phyloP scores from a whole-genome alignment of 345 rosid species.

The Mercurialis annua region DNA sequence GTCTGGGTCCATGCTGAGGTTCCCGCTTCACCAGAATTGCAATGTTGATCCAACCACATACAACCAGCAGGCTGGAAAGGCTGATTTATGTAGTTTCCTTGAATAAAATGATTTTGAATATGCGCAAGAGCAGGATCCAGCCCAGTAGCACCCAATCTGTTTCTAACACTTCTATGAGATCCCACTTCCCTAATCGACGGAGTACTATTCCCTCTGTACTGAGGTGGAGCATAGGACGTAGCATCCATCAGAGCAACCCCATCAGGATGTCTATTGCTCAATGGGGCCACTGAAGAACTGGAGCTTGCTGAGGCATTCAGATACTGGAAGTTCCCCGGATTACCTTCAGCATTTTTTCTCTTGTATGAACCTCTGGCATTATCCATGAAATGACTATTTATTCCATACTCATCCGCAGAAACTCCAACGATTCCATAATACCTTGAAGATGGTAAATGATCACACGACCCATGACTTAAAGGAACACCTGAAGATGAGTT shows the following conservation, averaged over 20 bases:
- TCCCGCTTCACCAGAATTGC: constrained; percentile 43
- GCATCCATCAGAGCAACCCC: constrained; percentile 37
- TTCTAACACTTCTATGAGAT: constrained; percentile 55
- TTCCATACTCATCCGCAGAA: constrained; percentile 51
- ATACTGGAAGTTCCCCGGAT: constrained; percentile 46
- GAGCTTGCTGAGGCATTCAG: constrained; percentile 47
- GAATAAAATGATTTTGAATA: constrained; percentile 42
- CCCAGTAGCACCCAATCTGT: constrained; percentile 49
- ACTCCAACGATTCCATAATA: constrained; percentile 45
- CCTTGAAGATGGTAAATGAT: constrained; percentile 44
- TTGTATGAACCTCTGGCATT: constrained; percentile 52
- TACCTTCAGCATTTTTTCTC: constrained; percentile 59
- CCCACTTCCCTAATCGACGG: constrained; percentile 44
- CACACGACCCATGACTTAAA: constrained; percentile 41
- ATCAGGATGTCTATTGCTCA: constrained; percentile 48
- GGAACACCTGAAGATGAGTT: constrained; percentile 34
- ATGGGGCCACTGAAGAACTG: constrained; percentile 36
- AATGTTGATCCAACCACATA: constrained; percentile 48
- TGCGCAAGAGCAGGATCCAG: constrained; percentile 53
- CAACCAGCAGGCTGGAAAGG: constrained; percentile 46
- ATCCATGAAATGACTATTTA: constrained; percentile 47
- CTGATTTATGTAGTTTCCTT: constrained; percentile 51
- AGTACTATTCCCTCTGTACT: constrained; percentile 38
- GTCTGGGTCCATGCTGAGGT: constrained; percentile 57
- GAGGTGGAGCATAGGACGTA: constrained; percentile 40